Evolutionary conservation across 768 basidiomycete genomes (phyloP), one percentile per base, ranked within the genome.

Genomic region (Phaffia australis): DNA sequence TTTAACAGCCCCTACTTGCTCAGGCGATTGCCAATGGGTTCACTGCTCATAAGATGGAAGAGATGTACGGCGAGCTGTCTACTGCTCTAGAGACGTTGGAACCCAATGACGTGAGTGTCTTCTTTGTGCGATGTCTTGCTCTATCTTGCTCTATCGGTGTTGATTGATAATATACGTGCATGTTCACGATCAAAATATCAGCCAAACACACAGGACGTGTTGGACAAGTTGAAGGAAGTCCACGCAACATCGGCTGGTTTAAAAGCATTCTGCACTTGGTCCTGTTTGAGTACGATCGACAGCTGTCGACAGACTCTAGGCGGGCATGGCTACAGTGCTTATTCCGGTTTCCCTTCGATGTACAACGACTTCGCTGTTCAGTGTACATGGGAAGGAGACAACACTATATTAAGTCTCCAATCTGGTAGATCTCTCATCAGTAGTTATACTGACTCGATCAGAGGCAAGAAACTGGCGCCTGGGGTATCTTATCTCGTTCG

Each of bases 231-330:
- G 63, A 79, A 79, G 69, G 79, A 79, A 71, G 78, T 77, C 19
- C 79, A 79, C 65, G 77, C 78, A 9, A 79, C 79, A 0, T 77
- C 76, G 8, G 78, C 79, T 0, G 79, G 78, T 1, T 71, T 79
- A 25, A 79, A 64, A 60, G 75, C 79, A 8, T 79, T 79, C 73
- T 79, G 77, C 69, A 79, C 79, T 0, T 79, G 79, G 79, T 73
- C 72, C n/a, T 76, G 76, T 51, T 71, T 79, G 47, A 76, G 79
- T 64, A 78, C 76, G 23, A 79, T 79, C 59, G 79, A 79, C 71
- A 77, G 76, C 65, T 78, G 78, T 64, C 68, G 79, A 16, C 78
- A 78, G 52, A 72, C 73, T 3, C 76, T 76, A 56, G 79, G 79
- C 57, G 79, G 79, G 0, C 78, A 79, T 60, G 79, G 79, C 1